Conservation (phyloP, 768 basidiomycete species). For the Mycena amicta region DNA sequence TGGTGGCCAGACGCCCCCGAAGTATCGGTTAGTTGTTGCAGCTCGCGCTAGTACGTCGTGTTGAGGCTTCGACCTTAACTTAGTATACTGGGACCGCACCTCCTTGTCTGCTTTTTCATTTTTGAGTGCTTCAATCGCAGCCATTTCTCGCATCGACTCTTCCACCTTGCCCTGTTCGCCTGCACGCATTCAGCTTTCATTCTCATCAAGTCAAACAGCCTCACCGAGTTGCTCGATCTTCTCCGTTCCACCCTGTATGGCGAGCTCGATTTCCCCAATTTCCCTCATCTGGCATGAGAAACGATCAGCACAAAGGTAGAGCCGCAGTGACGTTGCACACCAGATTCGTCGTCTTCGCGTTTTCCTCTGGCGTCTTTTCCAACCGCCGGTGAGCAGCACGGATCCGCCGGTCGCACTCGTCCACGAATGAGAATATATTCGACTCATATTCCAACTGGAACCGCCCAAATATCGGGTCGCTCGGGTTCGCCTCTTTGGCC, state of each 20-base stretch:
- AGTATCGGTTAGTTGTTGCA: slow-evolving; percentile 95
- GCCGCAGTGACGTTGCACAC: slow-evolving; percentile 39
- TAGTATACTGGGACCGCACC: slow-evolving; percentile 44
- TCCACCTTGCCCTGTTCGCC: slow-evolving; percentile 99
- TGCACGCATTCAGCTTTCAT: slow-evolving; percentile 32
- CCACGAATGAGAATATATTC: slow-evolving; percentile 94
- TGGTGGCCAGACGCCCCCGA: slow-evolving; percentile 99
- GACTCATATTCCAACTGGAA: slow-evolving; percentile 97
- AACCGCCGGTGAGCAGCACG: slow-evolving; percentile 89
- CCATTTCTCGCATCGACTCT: slow-evolving; percentile 97
- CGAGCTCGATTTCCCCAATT: slow-evolving; percentile 98
- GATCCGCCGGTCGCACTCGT: slow-evolving; percentile 97
- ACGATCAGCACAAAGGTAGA: slow-evolving; percentile 5
- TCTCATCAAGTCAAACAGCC: slow-evolving; percentile 27
- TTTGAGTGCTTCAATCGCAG: slow-evolving; percentile 96
- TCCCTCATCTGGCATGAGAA: slow-evolving; percentile 79
- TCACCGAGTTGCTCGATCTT: slow-evolving; percentile 92
- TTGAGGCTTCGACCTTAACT: slow-evolving; percentile 7
- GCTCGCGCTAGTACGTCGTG: slow-evolving; percentile 65
- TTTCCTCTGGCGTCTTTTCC: slow-evolving; percentile 99
- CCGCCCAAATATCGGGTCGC: slow-evolving; percentile 77
- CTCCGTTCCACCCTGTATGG: slow-evolving; percentile 97
- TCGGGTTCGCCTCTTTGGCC: slow-evolving; percentile 74
- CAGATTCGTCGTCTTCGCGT: slow-evolving; percentile 97
- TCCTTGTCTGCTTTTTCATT: slow-evolving; percentile 96